These are phyloP conservation scores for Penicillium oxalicum DNA, from an alignment of 2,329 filamentous ascomycete species.

Conservation along the genomic window DNA sequence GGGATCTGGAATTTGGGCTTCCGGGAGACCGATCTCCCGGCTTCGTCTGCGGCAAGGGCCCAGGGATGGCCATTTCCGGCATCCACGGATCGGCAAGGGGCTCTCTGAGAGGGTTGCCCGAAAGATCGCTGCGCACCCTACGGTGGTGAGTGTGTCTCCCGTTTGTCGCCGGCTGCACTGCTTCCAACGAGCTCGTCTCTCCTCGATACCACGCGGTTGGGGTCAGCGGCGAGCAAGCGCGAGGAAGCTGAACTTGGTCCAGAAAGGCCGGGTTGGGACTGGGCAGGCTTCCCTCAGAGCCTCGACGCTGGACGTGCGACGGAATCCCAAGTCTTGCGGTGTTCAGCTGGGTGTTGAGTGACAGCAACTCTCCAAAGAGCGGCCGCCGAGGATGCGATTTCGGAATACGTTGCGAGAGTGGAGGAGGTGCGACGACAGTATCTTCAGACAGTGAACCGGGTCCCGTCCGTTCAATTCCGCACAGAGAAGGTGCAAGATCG, in stretches of 20 bases:
- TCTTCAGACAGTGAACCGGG: background rate
- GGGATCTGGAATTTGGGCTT: conserved; percentile 36
- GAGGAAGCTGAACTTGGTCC: conserved; percentile 31
- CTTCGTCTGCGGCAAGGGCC: conserved; percentile 25
- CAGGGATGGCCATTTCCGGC: conserved; percentile 31
- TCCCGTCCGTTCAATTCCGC: conserved; percentile 1
- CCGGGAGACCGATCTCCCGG: conserved; percentile 22
- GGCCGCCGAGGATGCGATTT: conserved; percentile 47
- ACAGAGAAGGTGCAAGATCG: conserved; percentile 16
- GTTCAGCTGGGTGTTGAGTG: conserved; percentile 50
- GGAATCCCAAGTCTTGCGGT: conserved; percentile 56
- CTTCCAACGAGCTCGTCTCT: conserved; percentile 40
- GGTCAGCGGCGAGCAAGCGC: conserved; percentile 55
- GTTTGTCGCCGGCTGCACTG: conserved; percentile 26
- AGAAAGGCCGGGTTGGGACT: conserved; percentile 43
- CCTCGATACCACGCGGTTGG: conserved; percentile 62
- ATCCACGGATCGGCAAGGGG: conserved; percentile 26
- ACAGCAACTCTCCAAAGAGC: conserved; percentile 68
- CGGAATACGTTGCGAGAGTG: conserved; percentile 18
- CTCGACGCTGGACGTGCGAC: conserved; percentile 51
- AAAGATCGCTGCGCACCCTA: conserved; percentile 53
- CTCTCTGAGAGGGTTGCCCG: conserved; percentile 29
- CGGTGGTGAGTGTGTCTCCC: conserved; percentile 26
- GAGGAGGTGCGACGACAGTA: conserved; percentile 11
- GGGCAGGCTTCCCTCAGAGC: conserved; percentile 65